Percentiles rank a stretch among this genome's conserved stretches.
Evolutionary conservation across 2,329 filamentous ascomycete genomes (phyloP).

Genomic region (Aspergillus terreus): DNA sequence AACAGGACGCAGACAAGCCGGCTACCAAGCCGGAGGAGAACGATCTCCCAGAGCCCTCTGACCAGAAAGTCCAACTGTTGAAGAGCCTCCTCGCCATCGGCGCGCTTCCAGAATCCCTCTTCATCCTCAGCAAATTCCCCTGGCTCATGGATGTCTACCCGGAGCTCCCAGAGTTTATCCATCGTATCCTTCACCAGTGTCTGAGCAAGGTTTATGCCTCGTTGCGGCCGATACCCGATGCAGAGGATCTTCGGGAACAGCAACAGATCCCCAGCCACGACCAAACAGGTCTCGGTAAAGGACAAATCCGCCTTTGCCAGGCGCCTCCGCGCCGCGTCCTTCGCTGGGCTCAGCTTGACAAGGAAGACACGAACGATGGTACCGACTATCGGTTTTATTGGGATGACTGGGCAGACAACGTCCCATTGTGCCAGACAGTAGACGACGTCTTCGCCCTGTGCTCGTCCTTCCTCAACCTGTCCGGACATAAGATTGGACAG

Average conservation of each 20-base stretch:
- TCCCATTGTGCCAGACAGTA: constrained; percentile 84
- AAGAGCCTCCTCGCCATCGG: constrained; percentile 86
- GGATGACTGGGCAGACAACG: constrained; percentile 93
- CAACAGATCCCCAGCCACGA: constrained; percentile 56
- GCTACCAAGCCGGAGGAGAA: constrained; percentile 41
- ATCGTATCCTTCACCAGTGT: constrained; percentile 80
- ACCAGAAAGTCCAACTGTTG: constrained; percentile 84
- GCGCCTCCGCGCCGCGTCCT: constrained; percentile 63
- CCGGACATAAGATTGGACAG: constrained; percentile 84
- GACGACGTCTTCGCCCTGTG: constrained; percentile 89
- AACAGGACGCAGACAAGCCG: constrained; percentile 46
- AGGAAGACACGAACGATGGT: constrained; percentile 69
- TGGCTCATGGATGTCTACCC: constrained; percentile 86
- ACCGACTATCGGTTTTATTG: constrained; percentile 88
- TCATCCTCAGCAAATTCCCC: constrained; percentile 85
- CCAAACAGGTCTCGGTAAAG: constrained; percentile 65
- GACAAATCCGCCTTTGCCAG: constrained; percentile 60
- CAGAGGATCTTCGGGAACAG: constrained; percentile 44
- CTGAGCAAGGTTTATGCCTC: constrained; percentile 69
- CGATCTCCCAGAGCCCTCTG: constrained; percentile 66
- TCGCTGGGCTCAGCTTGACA: constrained; percentile 81
- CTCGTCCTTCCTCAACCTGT: constrained; percentile 75
- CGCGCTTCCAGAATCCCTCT: constrained; percentile 86
- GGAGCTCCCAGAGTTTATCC: constrained; percentile 74
- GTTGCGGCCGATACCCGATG: constrained; percentile 45